phyloP scores from a whole-genome alignment of 2,329 filamentous ascomycete species.

The Colletotrichum tanaceti region DNA sequence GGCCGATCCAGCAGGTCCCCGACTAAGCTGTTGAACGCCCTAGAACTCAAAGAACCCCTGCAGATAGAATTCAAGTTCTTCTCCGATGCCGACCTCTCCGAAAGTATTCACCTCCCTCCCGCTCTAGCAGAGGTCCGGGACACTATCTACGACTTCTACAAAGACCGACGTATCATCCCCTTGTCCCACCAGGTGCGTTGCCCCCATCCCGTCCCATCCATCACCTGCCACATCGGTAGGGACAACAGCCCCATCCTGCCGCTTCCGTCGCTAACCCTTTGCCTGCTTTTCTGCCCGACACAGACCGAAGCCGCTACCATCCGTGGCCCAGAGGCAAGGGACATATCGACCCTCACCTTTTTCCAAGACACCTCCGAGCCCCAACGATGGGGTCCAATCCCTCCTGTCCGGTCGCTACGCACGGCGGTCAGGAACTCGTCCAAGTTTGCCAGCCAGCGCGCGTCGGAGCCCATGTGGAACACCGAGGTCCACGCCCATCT shows the following conservation, averaged over 20 bases:
- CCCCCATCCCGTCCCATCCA: not conserved
- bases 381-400: not conserved
- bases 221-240: not conserved
- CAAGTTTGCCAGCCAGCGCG: not conserved
- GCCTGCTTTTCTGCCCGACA: not conserved
- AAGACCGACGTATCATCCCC: not conserved
- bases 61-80: not conserved
- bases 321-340: not conserved
- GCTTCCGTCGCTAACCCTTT: not conserved
- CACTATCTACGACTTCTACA: not conserved
- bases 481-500: not conserved
- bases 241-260: not conserved
- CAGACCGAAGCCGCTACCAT: not conserved
- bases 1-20: not conserved
- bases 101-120: not conserved
- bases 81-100: not conserved
- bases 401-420: not conserved
- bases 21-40: not conserved
- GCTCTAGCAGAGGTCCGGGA: not conserved
- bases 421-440: not conserved
- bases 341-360: not conserved
- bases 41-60: not conserved
- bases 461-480: not conserved
- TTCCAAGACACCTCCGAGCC: not conserved
- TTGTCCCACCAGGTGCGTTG: not conserved